These are phyloP conservation scores for Podospora sp. DNA, from an alignment of 495 filamentous ascomycete species.

Conservation along the genomic window DNA sequence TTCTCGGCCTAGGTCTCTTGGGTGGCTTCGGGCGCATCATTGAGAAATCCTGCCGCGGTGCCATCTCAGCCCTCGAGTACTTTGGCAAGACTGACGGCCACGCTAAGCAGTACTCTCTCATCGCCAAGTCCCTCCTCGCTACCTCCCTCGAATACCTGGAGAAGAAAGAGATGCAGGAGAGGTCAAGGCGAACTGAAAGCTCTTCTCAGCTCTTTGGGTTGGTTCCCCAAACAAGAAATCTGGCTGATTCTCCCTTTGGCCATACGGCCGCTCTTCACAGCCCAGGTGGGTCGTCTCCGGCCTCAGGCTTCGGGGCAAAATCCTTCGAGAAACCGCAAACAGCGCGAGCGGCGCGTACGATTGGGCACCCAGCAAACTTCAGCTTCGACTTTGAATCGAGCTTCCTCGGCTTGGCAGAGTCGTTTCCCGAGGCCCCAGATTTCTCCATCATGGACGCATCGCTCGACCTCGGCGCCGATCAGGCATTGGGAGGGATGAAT, in stretches of 20 bases:
- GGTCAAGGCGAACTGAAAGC: slow-evolving; percentile 42
- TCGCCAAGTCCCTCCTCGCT: slow-evolving; percentile 46
- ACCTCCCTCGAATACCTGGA: slow-evolving; percentile 45
- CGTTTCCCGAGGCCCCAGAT: slow-evolving; percentile 27
- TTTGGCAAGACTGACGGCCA: slow-evolving; percentile 46
- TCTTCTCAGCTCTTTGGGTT: slow-evolving; percentile 49
- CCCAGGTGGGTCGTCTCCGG: neutral
- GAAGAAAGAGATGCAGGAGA: slow-evolving; percentile 42
- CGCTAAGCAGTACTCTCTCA: slow-evolving; percentile 49
- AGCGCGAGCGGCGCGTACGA: neutral
- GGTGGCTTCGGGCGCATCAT: slow-evolving; percentile 49
- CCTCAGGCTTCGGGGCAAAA: neutral
- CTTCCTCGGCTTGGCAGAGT: slow-evolving; percentile 31
- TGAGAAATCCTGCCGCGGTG: slow-evolving; percentile 44
- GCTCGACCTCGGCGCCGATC: slow-evolving; percentile 36
- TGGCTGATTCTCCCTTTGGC: neutral
- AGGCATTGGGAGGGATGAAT: slow-evolving; percentile 46
- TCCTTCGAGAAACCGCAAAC: slow-evolving; percentile 9
- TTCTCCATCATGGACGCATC: slow-evolving; percentile 30
- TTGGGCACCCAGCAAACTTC: slow-evolving; percentile 21
- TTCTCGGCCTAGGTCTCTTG: slow-evolving; percentile 48
- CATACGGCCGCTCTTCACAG: slow-evolving; percentile 2
- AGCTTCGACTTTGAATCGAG: slow-evolving; percentile 34
- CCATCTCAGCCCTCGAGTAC: slow-evolving; percentile 46
- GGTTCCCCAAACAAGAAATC: slow-evolving; percentile 27